Base-by-base conservation (phyloP, 495 filamentous ascomycete genomes). In the Aspergillus ellipticus region DNA sequence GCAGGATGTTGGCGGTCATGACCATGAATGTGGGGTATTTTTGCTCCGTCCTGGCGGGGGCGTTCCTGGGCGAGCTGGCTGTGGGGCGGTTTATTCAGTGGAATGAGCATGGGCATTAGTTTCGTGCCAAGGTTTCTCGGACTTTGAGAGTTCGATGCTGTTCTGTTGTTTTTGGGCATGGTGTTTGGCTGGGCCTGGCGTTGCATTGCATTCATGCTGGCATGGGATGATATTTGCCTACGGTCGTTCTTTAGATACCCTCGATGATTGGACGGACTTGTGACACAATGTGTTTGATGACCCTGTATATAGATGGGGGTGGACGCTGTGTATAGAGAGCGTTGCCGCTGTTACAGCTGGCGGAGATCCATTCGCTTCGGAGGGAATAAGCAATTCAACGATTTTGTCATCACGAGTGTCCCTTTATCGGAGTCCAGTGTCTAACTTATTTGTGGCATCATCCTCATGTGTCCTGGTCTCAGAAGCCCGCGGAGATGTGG, bases 21-120 rank as follows among this genome's bases (percentile, higher is more conserved):
- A 94, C 91, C 3, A 82, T 93, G 83, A 97, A 97, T 63, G 82
- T 97, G 42, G 93, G 93, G n/a, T 97, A 96, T 65, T 97, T 96
- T 73, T 72, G 92, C 22, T 91, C 92, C 1, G 82, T 96, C 0
- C 82, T 97, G 20, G 88, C 74, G 6, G 93, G 93, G 6, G 80
- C 84, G 2, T 96, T 96, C 66, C 62, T 94, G 4, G 93, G 93
- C 13, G 93, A 93, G 70, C 72, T 97, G 33, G 80, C 82, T 0
- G 78, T 92, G 47, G 92, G 92, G 11, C 77, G 92, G 57, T 91
- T 85, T 47, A 68, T 71, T 56, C 64, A 71, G 29, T 65, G 58
- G 54, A 65, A 64, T 49, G 68, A 68, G 19, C 65, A 70, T 41
- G 58, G 37, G 4, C 68, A 70, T 46, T 70, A 45, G 24, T 28